Evolutionary conservation across 2,329 filamentous ascomycete species (phyloP), one percentile per base, ranked within the genome.

Genomic region (Colletotrichum euphorbiae): DNA sequence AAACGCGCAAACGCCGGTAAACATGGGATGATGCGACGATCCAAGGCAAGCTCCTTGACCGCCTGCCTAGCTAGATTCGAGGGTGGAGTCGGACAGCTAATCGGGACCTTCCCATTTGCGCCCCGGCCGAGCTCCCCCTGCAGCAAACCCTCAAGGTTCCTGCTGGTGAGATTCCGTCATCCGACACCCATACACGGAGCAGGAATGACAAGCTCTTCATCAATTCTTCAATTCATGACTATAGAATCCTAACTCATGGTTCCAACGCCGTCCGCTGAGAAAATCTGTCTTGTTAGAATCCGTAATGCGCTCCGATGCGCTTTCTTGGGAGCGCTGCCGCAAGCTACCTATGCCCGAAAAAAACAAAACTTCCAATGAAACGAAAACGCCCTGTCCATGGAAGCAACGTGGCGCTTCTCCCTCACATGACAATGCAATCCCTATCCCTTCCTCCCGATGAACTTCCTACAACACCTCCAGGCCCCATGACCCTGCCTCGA

Each of bases 371-470:
- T 38, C 13, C 11, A 51, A 48, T 52, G 31, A 54, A 28, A 33
- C 15, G 21, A 54, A 48, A 66, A 66, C 54, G 69, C 57, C 64
- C 8, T 36, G 17, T 50, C 61, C 40, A 59, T 55, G 31, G 21
- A 52, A 33, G 40, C 28, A 28, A 15, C n/a, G 21, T 21, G 13
- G 61, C 62, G 51, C 28, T 54, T 33, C n/a, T 61, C 33, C 21
- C 12, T 70, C 71, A 86, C 84, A 86, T 86, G 58, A 86, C 78
- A 42, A 80, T 74, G 71, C 84, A 86, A 24, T 84, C 81, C 68
- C 71, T 73, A 38, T 78, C 76, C 59, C 70, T 74, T n/a, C 69
- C 68, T 4, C 69, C 56, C 31, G 36, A 50, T 6, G 60, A 55
- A n/a, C 66, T 57, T 48, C 66, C 66, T 1, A 69, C 61, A 19